Conservation (phyloP, 331 rosid species). For the Arachis monticola region DNA sequence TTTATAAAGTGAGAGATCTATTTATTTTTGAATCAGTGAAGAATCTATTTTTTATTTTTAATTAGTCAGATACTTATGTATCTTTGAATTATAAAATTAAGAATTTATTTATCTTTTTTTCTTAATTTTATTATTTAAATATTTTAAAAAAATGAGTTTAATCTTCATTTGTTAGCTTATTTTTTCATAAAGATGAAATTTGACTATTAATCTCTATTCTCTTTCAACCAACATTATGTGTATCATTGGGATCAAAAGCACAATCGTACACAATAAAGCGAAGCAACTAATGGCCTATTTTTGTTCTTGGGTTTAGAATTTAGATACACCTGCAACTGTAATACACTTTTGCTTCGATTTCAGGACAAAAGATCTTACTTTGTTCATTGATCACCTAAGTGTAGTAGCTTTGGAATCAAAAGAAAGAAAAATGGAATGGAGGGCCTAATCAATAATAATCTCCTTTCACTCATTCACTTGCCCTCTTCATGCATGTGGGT, state of each 20-base stretch:
- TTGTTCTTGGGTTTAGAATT: conserved; percentile 41
- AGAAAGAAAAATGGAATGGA: conserved; percentile 28
- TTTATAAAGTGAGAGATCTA: too few relatives aligned
- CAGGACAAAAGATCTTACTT: conserved; percentile 51
- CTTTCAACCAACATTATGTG: conserved; percentile 51
- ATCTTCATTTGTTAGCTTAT: too few relatives aligned
- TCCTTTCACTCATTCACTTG: conserved; percentile 36
- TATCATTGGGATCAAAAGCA: conserved; percentile 54
- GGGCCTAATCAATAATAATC: conserved; percentile 46
- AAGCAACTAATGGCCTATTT: conserved; percentile 38
- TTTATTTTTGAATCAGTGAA: too few relatives aligned
- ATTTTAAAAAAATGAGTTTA: too few relatives aligned
- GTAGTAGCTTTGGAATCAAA: conserved; percentile 34
- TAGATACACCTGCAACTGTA: conserved; percentile 39
- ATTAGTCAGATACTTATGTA: too few relatives aligned
- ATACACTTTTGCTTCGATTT: conserved; percentile 48
- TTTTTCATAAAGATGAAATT: too few relatives aligned
- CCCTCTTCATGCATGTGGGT: conserved; percentile 41
- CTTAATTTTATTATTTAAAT: too few relatives aligned
- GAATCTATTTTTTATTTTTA: too few relatives aligned
- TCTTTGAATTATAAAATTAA: too few relatives aligned
- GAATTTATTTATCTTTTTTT: too few relatives aligned
- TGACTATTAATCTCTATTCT: conserved; percentile 32
- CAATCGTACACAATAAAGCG: conserved; percentile 60
- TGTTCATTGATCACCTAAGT: conserved; percentile 38